These are phyloP conservation scores for Xylaria sp. DNA, from an alignment of 2,329 filamentous ascomycete genomes.

Conservation along the genomic window DNA sequence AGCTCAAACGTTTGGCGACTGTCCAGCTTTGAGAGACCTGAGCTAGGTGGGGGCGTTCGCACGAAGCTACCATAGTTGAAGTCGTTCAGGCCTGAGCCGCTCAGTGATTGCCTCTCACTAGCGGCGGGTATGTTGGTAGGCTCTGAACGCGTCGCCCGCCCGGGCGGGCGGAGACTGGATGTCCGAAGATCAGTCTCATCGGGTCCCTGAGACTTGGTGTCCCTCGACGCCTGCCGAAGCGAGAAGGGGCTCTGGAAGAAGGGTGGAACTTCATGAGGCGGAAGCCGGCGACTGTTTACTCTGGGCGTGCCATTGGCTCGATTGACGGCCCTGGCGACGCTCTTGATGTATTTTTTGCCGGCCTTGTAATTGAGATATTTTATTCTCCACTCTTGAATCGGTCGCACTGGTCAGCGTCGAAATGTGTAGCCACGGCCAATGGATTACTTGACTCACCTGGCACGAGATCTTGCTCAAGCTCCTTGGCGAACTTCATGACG, in stretches of 20 bases:
- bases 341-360: slow-evolving; percentile 93
- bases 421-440: neutral
- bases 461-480: slow-evolving; percentile 85
- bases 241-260: slow-evolving; percentile 39
- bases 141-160: slow-evolving; percentile 27
- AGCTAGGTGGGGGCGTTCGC: slow-evolving; percentile 46
- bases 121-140: slow-evolving; percentile 32
- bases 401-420: neutral
- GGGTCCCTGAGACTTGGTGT: slow-evolving; percentile 1
- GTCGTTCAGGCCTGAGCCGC: slow-evolving; percentile 44
- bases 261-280: slow-evolving; percentile 42
- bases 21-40: slow-evolving; percentile 29
- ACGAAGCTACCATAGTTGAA: slow-evolving; percentile 61
- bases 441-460: slow-evolving; percentile 63
- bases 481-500: slow-evolving; percentile 72
- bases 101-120: slow-evolving; percentile 51
- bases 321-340: slow-evolving; percentile 74
- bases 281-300: slow-evolving; percentile 39
- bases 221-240: slow-evolving; percentile 31
- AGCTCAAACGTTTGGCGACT: slow-evolving; percentile 54
- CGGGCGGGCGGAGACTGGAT: slow-evolving; percentile 38
- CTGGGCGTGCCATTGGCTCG: slow-evolving; percentile 60
- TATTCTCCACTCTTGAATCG: slow-evolving; percentile 75
- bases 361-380: slow-evolving; percentile 97
- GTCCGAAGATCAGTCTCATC: slow-evolving; percentile 35